Base-by-base conservation (phyloP, 345 rosid genomes). In the Citrus inodora region DNA sequence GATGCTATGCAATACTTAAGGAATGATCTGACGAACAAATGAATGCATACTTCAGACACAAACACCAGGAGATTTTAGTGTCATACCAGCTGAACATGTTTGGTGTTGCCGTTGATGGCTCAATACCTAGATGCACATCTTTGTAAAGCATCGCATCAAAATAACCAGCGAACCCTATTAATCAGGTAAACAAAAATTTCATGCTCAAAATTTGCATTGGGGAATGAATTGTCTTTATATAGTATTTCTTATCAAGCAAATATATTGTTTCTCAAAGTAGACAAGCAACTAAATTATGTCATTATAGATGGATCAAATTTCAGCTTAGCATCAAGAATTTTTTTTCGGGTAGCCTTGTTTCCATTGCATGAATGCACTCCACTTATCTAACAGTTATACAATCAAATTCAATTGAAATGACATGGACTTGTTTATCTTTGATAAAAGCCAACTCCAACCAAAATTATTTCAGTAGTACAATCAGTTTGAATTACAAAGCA, bases 21-120 rank as follows among this genome's bases (percentile, higher is more conserved):
- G 76, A 59, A 74, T 24, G 68, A 14, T 40, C 37, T n/a, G 30
- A 56, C 22, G 25, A 11, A 40, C 70, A 56, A 35, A 63, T 55
- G 64, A 27, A 46, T 42, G 33, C 66, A 35, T 16, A 61, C 68
- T 76, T 55, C 17, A 11, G 3, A 65, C 33, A 76, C 16, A 68
- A 55, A 17, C 51, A 53, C 37, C 48, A 40, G 46, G 48, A 67
- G 10, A 75, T 56, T 33, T 14, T 71, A 48, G 64, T 38, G 65
- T 27, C 82, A 67, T 95, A 94, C 98, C 99, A 97, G 90, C 98
- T 97, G 87, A 94, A 97, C 99, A 94, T 97, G 87, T 93, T 94
- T 71, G 99, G 98, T 24, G 99, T 97, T 75, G 93, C 93, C 24
- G 85, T 88, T 27, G 95, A 88, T 72, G 98, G 98, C 79, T 97